These are phyloP conservation scores for Medicago arabica DNA, from an alignment of 306 rosid genomes.

Conservation along the genomic window DNA sequence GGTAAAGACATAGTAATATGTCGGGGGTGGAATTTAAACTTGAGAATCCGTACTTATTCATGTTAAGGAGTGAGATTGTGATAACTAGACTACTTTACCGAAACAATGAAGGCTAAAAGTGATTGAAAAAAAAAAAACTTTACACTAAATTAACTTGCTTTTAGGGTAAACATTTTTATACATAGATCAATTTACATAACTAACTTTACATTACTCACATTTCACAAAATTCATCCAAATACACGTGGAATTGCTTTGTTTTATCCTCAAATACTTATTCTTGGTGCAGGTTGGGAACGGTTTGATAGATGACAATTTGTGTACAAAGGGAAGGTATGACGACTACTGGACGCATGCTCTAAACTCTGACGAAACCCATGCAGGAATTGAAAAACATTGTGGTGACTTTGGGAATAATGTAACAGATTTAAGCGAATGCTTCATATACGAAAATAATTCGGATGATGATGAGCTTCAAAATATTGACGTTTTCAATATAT, in stretches of 20 bases:
- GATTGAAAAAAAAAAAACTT: too few relatives aligned
- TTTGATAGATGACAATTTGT: constrained; percentile 58
- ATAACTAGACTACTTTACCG: too few relatives aligned
- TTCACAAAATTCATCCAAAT: background rate
- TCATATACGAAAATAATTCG: background rate
- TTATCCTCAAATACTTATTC: background rate
- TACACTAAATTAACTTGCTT: too few relatives aligned
- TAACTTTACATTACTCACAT: background rate
- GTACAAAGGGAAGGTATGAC: constrained; percentile 50
- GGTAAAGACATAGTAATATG: too few relatives aligned
- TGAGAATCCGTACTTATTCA: too few relatives aligned
- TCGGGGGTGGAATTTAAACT: too few relatives aligned
- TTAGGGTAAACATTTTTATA: too few relatives aligned
- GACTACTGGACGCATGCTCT: constrained; percentile 60
- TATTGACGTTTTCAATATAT: constrained; percentile 51
- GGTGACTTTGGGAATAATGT: constrained; percentile 45
- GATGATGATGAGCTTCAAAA: constrained; percentile 31
- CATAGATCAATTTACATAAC: too few relatives aligned
- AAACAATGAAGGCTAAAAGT: too few relatives aligned
- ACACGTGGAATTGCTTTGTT: background rate
- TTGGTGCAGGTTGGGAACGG: constrained; percentile 67
- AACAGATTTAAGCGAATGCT: constrained; percentile 36
- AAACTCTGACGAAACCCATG: constrained; percentile 60
- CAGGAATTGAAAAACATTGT: constrained; percentile 47
- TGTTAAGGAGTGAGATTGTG: too few relatives aligned